Base-by-base conservation (phyloP, 495 filamentous ascomycete genomes). In the Xeromyces bisporus region DNA sequence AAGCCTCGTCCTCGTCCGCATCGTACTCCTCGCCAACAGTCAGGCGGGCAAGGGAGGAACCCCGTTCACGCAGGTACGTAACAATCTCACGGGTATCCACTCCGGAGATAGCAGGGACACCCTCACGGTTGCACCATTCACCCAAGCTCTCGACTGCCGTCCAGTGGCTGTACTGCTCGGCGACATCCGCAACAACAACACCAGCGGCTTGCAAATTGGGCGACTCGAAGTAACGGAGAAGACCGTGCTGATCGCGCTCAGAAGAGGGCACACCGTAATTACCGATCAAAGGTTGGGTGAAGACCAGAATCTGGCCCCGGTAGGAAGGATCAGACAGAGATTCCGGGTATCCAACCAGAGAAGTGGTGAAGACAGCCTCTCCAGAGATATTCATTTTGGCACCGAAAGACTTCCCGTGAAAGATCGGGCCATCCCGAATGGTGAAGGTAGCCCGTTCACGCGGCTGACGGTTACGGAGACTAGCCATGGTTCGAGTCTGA, bases 311-410 rank as follows among this genome's bases (percentile, higher is more conserved):
- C 62, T 99, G 91, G 26, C 91, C 91, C 42, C 91, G 85, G 67
- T 99, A 99, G 18, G 89, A 96, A 23, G 89, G 91, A 46, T 96
- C 91, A 48, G 89, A 96, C 72, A 99, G 73, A 26, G 87, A 93
- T 62, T 97, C 91, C 38, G 89, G 89, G 51, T 97, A 97, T 37
- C 83, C 85, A 36, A 93, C 86, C 35, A 86, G 66, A 16, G 80
- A 87, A 32, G 83, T 92, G 38, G 83, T 93, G 71, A 93, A 93
- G 44, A 92, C 84, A 26, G 86, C 85, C 58, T 94, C 85, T 36
- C 85, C 86, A 36, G 79, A 84, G 50, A 89, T 80, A 69, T 87
- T 93, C 46, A 75, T 68, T 51, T 82, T 80, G 40, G 85, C 85
- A 40, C 85, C 85, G 41, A 92, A 94, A 28, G 83, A 87, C 53